Evolutionary conservation across 2,329 filamentous ascomycete species (phyloP), one percentile per base, ranked within the genome.

Genomic region (Verticillium alfalfae): DNA sequence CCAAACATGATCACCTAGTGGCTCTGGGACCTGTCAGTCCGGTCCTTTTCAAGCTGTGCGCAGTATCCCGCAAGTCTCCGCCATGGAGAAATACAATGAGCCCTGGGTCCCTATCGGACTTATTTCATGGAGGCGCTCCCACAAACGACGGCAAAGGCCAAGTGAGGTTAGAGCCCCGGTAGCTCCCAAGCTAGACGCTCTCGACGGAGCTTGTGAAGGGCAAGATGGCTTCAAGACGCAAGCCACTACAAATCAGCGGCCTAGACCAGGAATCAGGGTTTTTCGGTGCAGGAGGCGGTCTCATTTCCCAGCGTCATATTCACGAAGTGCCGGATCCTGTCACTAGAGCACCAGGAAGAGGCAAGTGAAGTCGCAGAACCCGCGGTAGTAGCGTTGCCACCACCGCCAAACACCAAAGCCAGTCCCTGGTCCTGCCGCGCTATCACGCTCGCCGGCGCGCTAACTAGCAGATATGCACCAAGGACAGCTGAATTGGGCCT

Each of bases 21-120:
- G 61, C 59, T 62, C 59, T 60, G 61, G 37, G 16, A 37, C 57
- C 8, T 9, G 45, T n/a, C 16, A 57, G 10, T 36, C 15, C 22
- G 55, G 16, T 34, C 45, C 8, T 16, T n/a, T 52, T 16, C 55
- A 31, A 5, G 13, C 9, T 9, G 36, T 7, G 36, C 36, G 5
- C 2, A 1, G 36, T 10, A 37, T 10, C 9, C 13, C 36, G 13
- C 36, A 10, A 37, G 9, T 13, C 36, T 52, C 26, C 26, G 26
- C 26, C 45, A 52, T 10, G 45, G 45, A 52, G 45, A 52, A 52
- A 22, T 22, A 26, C 9, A 5, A 31, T 31, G 26, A 4, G 26
- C 26, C 26, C 26, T 31, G 26, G 26, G 26, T 31, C 26, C 26
- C 12, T 10, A 13, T 26, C 45, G 45, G 45, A 52, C n/a, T 5